phyloP scores from a whole-genome alignment of 2,329 filamentous ascomycete genomes.

The Massarina eburnea region DNA sequence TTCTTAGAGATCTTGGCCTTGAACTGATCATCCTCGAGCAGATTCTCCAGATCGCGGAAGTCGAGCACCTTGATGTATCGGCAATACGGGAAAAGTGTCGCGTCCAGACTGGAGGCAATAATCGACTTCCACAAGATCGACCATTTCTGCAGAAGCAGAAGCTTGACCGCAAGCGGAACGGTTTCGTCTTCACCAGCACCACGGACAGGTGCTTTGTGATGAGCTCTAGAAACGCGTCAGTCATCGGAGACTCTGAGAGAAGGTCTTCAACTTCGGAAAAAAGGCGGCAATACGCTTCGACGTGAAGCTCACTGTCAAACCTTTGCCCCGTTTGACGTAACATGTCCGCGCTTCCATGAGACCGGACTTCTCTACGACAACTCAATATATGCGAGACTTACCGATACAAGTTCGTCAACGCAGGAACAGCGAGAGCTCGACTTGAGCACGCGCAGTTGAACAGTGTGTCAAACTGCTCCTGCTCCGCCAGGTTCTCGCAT shows the following conservation, averaged over 20 bases:
- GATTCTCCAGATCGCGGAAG: constrained; percentile 61
- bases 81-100: constrained; percentile 69
- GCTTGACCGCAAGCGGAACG: constrained; percentile 46
- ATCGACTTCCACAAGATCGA: constrained; percentile 69
- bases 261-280: too few species aligned
- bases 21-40: constrained; percentile 63
- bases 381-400: constrained; percentile 35
- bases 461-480: constrained; percentile 61
- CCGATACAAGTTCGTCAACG: constrained; percentile 66
- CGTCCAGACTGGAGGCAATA: constrained; percentile 63
- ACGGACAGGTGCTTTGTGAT: constrained; percentile 48
- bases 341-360: too few species aligned
- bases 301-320: too few species aligned
- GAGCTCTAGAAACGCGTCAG: constrained; percentile 35
- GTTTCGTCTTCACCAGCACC: constrained; percentile 48
- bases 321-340: too few species aligned
- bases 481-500: constrained; percentile 59
- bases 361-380: constrained; percentile 4
- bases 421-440: constrained; percentile 59
- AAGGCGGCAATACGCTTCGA: too few species aligned
- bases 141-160: constrained; percentile 58
- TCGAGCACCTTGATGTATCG: constrained; percentile 66
- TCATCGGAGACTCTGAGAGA: not conserved
- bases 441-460: constrained; percentile 61
- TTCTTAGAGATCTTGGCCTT: constrained; percentile 59